A percentile compares a stretch with the other conserved stretches of the same genome.
Conservation (phyloP, 495 filamentous ascomycete species). For the Podospora anserina region DNA sequence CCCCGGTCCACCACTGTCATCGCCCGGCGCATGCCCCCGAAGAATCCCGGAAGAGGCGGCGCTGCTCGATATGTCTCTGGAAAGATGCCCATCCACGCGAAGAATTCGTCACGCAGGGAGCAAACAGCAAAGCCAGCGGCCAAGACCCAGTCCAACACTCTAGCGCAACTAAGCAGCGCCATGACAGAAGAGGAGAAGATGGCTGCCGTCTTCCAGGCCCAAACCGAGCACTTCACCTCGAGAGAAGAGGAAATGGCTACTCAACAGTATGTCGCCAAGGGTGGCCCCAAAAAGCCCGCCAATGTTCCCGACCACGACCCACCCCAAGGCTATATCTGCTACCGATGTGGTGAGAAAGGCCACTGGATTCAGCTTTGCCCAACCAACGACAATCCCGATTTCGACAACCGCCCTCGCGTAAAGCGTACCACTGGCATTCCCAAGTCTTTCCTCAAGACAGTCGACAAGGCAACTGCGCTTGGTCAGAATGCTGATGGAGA, state of each 20-base stretch:
- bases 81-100: slow-evolving; percentile 89
- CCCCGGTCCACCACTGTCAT: slow-evolving; percentile 91
- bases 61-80: slow-evolving; percentile 95
- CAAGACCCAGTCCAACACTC: slow-evolving; percentile 54
- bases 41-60: slow-evolving; percentile 73
- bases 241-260: slow-evolving; percentile 90
- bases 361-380: slow-evolving; percentile 98
- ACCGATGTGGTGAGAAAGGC: slow-evolving; percentile 96
- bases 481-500: slow-evolving; percentile 69
- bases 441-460: slow-evolving; percentile 83
- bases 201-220: slow-evolving; percentile 79
- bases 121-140: slow-evolving; percentile 50
- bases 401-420: slow-evolving; percentile 82
- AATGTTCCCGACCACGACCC: slow-evolving; percentile 88
- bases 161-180: slow-evolving; percentile 62
- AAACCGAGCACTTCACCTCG: slow-evolving; percentile 80
- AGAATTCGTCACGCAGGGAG: slow-evolving; percentile 71
- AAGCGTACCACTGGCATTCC: slow-evolving; percentile 97
- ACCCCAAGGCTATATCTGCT: slow-evolving; percentile 90
- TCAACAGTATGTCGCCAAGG: slow-evolving; percentile 52
- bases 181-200: slow-evolving; percentile 90
- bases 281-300: slow-evolving; percentile 57
- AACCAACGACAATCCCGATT: slow-evolving; percentile 95
- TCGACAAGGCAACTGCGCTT: slow-evolving; percentile 81
- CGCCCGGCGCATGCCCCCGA: slow-evolving; percentile 80